phyloP scores from a whole-genome alignment of 75 land plant genomes.

The Picea sitchensis region DNA sequence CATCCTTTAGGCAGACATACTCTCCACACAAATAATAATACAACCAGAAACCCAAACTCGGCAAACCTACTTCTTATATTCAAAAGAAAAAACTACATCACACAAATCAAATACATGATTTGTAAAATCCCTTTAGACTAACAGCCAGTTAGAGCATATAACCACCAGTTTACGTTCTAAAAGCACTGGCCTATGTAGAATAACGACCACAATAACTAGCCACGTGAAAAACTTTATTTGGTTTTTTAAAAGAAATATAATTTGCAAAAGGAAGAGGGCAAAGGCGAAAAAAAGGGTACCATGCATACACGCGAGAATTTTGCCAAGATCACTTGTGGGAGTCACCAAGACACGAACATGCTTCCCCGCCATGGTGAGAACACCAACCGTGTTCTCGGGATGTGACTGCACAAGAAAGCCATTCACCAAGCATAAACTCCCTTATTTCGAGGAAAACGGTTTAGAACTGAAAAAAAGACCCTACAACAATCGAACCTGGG shows the following conservation, averaged over 20 bases:
- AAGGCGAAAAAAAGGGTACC: slow-evolving; percentile 27
- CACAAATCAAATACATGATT: no score
- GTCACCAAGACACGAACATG: slow-evolving; percentile 89
- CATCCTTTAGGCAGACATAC: no score
- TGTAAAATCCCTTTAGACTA: no score
- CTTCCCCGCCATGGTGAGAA: slow-evolving; percentile 91
- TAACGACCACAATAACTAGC: no score
- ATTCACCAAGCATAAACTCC: not conserved
- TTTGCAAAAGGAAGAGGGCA: not conserved
- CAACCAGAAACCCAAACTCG: no score
- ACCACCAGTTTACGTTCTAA: no score
- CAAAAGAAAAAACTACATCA: no score
- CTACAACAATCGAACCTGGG: slow-evolving; percentile 47
- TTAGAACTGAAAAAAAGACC: not conserved
- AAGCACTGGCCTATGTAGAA: no score
- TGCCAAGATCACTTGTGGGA: slow-evolving; percentile 90
- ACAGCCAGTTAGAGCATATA: no score
- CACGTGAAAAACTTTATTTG: not conserved
- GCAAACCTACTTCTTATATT: no score
- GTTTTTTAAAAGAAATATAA: not conserved
- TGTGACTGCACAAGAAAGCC: slow-evolving; percentile 54
- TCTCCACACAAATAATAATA: no score
- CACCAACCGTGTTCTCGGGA: slow-evolving; percentile 93
- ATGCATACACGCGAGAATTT: slow-evolving; percentile 90
- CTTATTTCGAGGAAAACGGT: not conserved